Conservation (phyloP, 805 yeast genomes). For the Cyberlindnera subsufficiens region DNA sequence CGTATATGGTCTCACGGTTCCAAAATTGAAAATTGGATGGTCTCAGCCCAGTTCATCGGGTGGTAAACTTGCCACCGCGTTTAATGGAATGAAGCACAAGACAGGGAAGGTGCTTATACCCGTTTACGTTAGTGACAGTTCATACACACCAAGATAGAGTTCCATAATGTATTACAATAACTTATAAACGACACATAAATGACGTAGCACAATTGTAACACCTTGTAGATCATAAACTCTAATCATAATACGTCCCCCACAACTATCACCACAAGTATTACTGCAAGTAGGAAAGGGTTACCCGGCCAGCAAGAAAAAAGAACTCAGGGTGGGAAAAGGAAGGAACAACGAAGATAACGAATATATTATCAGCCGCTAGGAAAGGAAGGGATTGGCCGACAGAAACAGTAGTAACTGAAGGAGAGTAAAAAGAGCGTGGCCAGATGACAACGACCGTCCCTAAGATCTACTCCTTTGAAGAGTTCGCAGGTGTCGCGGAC, state of each 20-base stretch:
- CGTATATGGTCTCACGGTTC: slow-evolving; percentile 43
- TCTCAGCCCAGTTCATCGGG: slow-evolving; percentile 71
- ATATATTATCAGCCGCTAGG: no score
- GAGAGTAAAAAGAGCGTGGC: neutral
- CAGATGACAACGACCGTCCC: slow-evolving; percentile 93
- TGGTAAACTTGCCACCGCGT: slow-evolving; percentile 47
- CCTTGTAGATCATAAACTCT: no score
- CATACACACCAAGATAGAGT: neutral
- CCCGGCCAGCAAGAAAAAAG: no score
- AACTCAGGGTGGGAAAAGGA: no score
- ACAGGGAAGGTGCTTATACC: slow-evolving; percentile 46
- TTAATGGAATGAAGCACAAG: slow-evolving; percentile 51
- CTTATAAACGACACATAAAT: no score
- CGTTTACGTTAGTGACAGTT: slow-evolving; percentile 27
- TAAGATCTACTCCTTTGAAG: slow-evolving; percentile 86
- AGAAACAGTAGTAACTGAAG: neutral
- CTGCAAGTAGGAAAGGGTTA: no score
- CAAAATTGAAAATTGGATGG: slow-evolving; percentile 49
- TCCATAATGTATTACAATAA: neutral
- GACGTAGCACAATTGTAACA: no score
- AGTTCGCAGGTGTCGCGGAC: slow-evolving; percentile 84
- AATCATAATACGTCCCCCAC: no score
- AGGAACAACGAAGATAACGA: no score
- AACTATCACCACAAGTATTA: no score
- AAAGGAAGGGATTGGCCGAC: no score